These are phyloP conservation scores for Aspergillus cristatus DNA, from an alignment of 495 filamentous ascomycete genomes.

Conservation along the genomic window DNA sequence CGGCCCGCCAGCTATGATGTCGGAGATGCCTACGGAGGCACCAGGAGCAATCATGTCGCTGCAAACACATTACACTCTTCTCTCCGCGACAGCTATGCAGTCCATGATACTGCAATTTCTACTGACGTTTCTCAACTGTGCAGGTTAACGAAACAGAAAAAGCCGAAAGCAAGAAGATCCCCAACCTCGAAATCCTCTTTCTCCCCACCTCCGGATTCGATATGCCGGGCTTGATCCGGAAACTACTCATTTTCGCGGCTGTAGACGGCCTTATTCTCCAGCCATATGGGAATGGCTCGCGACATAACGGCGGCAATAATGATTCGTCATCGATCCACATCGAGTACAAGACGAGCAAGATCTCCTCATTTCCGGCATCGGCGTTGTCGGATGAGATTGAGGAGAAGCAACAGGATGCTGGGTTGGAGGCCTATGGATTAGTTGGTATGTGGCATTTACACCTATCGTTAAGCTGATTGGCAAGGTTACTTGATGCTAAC, in stretches of 20 bases:
- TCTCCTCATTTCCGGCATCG: slow-evolving; percentile 32
- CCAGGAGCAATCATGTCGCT: not conserved
- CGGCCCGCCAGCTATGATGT: not conserved
- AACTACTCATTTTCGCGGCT: slow-evolving; percentile 70
- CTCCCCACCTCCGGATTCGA: slow-evolving; percentile 7
- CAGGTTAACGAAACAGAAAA: no score
- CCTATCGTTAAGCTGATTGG: not conserved
- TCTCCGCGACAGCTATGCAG: not conserved
- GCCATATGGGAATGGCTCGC: slow-evolving; percentile 44
- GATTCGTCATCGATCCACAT: slow-evolving; percentile 50
- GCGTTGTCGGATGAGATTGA: slow-evolving; percentile 24
- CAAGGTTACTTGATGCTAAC: not conserved
- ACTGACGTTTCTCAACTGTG: no score
- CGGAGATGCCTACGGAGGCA: not conserved
- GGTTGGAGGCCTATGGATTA: slow-evolving; percentile 74
- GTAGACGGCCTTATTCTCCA: slow-evolving; percentile 82
- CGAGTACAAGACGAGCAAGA: slow-evolving; percentile 61
- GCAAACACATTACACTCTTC: not conserved
- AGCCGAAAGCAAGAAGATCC: no score
- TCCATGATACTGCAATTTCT: not conserved
- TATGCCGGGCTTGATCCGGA: slow-evolving; percentile 72
- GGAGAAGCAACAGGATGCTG: slow-evolving; percentile 20
- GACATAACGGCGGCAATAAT: slow-evolving; percentile 28
- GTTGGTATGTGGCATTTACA: slow-evolving; percentile 54
- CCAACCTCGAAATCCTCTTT: not conserved